Base-by-base conservation (phyloP, 1,284 basidiomycete genomes). In the Trichosporon asahii region DNA sequence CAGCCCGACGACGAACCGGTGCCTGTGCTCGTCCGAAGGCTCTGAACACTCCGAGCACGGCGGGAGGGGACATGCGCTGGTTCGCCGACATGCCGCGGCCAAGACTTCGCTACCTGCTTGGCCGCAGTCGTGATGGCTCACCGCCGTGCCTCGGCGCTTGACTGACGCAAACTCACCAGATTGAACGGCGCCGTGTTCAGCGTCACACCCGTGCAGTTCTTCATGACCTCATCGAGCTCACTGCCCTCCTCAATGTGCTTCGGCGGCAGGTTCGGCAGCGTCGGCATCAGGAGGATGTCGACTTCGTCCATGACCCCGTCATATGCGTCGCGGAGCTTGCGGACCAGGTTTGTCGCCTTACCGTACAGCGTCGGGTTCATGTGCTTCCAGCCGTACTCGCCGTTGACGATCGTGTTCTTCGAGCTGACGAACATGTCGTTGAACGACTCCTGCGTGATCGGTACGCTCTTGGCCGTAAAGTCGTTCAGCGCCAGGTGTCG, bases 381-480 rank as follows among this genome's bases (percentile, higher is more conserved):
- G 53, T 77, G 74, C 27, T 68, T 65, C 73, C 72, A 75, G 0
- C 70, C 76, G 63, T 74, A 79, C 27, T 71, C 70, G 63, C 77
- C 77, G 57, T 95, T 96, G 77, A 95, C 88, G 15, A 80, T 84
- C 74, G 87, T 86, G 49, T 72, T 78, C 76, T 89, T 86, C 84
- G 25, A 85, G 85, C 21, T 78, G 69, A 72, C 73, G 33, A 44
- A 71, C 7, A 73, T 46, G 66, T 82, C 81, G 64, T 85, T 83
- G 67, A 81, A 84, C 66, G 83, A 85, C 23, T 82, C 82, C 72
- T 85, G 84, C 9, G 77, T 79, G 81, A 85, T 84, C 1, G 85
- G 85, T 12, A 84, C 69, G 15, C 85, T 70, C 49, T 82, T 78
- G 40, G 80, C 76, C 37, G 76, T 82, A 64, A 84, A 81, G 64